phyloP scores from a whole-genome alignment of 148 eudicot genomes.

The Cornus suecica region DNA sequence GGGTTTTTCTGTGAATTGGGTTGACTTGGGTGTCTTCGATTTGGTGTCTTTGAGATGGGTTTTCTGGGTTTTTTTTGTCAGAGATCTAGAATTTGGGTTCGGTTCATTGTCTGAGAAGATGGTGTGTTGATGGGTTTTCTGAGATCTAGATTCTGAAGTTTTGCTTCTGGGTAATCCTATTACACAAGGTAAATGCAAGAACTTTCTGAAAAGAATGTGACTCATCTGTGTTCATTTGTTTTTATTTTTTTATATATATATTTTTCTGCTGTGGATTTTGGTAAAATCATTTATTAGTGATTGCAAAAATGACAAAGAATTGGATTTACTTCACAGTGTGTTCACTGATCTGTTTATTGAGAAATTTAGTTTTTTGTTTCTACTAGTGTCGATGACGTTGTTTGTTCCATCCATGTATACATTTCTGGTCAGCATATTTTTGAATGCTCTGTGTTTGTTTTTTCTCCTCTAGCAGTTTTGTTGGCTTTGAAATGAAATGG shows the following conservation, averaged over 20 bases:
- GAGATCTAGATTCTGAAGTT: constrained; percentile 34
- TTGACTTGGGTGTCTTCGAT: constrained; percentile 13
- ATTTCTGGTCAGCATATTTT: background rate
- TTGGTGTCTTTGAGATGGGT: constrained; percentile 11
- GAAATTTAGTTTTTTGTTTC: background rate
- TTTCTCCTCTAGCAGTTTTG: background rate
- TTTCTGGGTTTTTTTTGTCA: constrained; percentile 3
- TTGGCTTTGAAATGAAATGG: background rate
- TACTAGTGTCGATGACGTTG: background rate
- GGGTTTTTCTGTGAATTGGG: background rate
- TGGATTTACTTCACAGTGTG: background rate
- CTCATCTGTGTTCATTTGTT: background rate
- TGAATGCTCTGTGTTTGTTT: too few relatives aligned
- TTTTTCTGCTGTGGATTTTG: too few relatives aligned
- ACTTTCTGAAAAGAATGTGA: background rate
- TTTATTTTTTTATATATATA: background rate
- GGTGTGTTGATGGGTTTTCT: constrained; percentile 15
- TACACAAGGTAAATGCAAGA: constrained; percentile 1
- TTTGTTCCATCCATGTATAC: background rate
- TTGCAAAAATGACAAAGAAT: background rate
- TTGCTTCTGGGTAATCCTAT: background rate
- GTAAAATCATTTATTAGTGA: too few relatives aligned
- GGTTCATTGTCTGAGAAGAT: constrained; percentile 8
- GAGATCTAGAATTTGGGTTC: constrained; percentile 25
- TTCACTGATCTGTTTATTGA: constrained; percentile 5